phyloP scores from a whole-genome alignment of 441 rosid species.

The Cnidoscolus chayamansa region DNA sequence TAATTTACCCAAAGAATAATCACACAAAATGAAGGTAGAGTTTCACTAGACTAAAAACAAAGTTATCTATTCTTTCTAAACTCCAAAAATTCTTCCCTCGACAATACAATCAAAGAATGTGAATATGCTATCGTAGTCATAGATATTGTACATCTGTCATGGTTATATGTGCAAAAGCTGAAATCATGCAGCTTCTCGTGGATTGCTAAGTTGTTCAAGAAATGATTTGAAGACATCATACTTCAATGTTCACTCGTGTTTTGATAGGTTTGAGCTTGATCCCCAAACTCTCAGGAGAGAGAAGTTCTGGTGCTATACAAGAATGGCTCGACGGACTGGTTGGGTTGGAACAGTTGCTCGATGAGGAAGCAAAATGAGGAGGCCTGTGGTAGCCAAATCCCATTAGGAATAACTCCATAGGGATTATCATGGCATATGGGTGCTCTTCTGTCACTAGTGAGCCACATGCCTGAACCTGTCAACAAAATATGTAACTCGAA shows the following conservation, averaged over 20 bases:
- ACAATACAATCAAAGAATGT: conserved; percentile 30
- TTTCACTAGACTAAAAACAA: not conserved
- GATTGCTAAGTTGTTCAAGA: not conserved
- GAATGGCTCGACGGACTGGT: conserved; percentile 37
- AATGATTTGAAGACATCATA: conserved; percentile 22
- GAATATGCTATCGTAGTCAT: conserved; percentile 7
- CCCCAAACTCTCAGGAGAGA: conserved; percentile 59
- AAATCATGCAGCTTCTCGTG: not conserved
- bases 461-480: conserved; percentile 77
- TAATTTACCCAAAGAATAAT: not conserved
- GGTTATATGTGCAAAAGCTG: conserved; percentile 24
- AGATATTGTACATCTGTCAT: conserved; percentile 6
- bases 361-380: conserved; percentile 27
- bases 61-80: conserved; percentile 10
- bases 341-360: conserved; percentile 37
- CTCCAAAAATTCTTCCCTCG: conserved; percentile 13
- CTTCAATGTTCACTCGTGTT: conserved; percentile 37
- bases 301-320: conserved; percentile 55
- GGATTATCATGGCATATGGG: conserved; percentile 59
- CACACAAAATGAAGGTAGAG: not conserved
- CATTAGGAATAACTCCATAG: conserved; percentile 55
- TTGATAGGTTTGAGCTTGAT: conserved; percentile 65
- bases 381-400: conserved; percentile 44
- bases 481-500: not conserved
- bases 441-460: conserved; percentile 84